phyloP scores from a whole-genome alignment of 2,329 filamentous ascomycete genomes.

The Phialemonium atrogriseum region DNA sequence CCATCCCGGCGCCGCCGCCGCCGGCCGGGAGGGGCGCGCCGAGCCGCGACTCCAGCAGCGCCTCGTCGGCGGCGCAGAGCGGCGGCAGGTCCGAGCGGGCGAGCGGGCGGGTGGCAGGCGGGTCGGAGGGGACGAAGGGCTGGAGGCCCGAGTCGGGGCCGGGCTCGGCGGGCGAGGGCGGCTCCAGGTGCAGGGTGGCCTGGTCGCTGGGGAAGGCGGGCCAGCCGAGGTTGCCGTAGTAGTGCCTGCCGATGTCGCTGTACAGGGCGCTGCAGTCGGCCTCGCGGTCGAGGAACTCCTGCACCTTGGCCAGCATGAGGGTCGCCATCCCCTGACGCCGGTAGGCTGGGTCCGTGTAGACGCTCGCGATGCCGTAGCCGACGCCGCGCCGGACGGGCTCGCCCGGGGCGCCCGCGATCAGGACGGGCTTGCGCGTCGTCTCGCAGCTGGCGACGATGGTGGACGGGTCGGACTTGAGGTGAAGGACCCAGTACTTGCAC shows the following conservation, averaged over 20 bases:
- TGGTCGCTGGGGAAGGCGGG: conserved; percentile 21
- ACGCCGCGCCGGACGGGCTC: conserved; percentile 3
- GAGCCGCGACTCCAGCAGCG: conserved; percentile 14
- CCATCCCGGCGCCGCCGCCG: conserved; percentile 17
- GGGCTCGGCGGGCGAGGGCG: too few relatives aligned
- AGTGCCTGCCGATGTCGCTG: conserved; percentile 21
- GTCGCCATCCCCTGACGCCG: conserved; percentile 25
- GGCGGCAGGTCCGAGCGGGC: too few relatives aligned
- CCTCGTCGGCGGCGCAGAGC: conserved; percentile 17
- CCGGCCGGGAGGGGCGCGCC: conserved; percentile 2
- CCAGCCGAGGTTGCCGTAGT: conserved; percentile 26
- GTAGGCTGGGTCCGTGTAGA: conserved; percentile 25
- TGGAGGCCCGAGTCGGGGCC: too few relatives aligned
- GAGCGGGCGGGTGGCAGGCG: too few relatives aligned
- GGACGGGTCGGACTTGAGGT: conserved; percentile 14
- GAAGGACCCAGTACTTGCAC: conserved; percentile 23
- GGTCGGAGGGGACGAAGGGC: too few relatives aligned
- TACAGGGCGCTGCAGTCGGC: conserved; percentile 23
- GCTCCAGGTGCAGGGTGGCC: conserved; percentile 21
- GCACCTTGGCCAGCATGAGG: conserved; percentile 21
- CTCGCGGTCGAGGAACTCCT: conserved; percentile 20
- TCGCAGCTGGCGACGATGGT: conserved; percentile 25
- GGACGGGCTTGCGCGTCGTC: conserved; percentile 15
- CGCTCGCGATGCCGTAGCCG: conserved; percentile 23
- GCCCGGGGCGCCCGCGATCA: conserved; percentile 7